Evolutionary conservation across 768 basidiomycete species (phyloP).

Genomic region (Lactifluus piperatus): DNA sequence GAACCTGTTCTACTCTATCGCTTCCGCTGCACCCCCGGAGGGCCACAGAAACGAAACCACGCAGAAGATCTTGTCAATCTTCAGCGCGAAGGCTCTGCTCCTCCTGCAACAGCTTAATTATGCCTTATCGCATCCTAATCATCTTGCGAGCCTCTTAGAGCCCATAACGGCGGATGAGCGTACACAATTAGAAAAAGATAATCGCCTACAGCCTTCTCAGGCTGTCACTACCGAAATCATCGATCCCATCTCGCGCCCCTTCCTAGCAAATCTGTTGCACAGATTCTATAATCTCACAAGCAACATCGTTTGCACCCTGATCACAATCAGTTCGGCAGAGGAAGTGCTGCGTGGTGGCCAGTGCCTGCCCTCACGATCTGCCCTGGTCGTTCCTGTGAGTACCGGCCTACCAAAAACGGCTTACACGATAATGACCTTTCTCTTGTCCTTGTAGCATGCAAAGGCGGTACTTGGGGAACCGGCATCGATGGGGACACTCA

Average conservation of each 20-base stretch:
- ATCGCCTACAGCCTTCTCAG: conserved; percentile 24
- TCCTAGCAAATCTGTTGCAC: conserved; percentile 63
- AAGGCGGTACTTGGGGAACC: conserved; percentile 79
- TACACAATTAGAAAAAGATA: conserved; percentile 54
- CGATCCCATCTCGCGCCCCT: conserved; percentile 62
- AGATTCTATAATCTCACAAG: conserved; percentile 62
- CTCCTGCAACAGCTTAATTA: conserved; percentile 87
- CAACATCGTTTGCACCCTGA: conserved; percentile 59
- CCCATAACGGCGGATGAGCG: conserved; percentile 73
- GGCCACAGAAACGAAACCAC: conserved; percentile 42
- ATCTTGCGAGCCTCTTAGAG: conserved; percentile 73
- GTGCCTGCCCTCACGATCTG: conserved; percentile 64
- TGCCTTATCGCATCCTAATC: conserved; percentile 84
- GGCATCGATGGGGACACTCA: conserved; percentile 75
- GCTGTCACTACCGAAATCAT: conserved; percentile 36
- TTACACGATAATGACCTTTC: not conserved
- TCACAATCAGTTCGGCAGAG: conserved; percentile 64
- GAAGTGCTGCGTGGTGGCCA: conserved; percentile 52
- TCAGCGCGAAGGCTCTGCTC: conserved; percentile 56
- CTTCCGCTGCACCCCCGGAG: conserved; percentile 42
- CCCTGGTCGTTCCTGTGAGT: conserved; percentile 66
- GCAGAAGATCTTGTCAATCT: conserved; percentile 57
- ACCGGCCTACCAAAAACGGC: too few species aligned
- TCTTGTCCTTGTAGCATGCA: conserved; percentile 48
- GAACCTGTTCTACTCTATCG: conserved; percentile 68